Evolutionary conservation across 2,329 filamentous ascomycete genomes (phyloP).

Genomic region (Alternaria conjuncta): DNA sequence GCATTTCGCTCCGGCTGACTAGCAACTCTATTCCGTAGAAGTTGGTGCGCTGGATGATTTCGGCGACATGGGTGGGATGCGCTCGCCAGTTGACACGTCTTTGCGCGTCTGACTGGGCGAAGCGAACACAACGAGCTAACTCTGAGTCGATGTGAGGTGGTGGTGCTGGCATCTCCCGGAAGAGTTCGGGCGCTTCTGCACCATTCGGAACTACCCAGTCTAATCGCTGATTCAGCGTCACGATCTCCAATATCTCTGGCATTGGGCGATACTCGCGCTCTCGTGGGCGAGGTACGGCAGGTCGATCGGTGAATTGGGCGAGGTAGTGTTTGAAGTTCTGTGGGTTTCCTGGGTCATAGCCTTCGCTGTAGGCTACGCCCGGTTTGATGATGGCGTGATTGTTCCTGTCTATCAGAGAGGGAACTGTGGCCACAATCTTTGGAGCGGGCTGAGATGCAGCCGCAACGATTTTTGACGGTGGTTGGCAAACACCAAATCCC

Average conservation of each 20-base stretch:
- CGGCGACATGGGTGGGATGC: slow-evolving; percentile 1
- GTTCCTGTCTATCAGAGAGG: neutral
- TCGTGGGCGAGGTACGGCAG: neutral
- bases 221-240: neutral
- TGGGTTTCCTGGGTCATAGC: neutral
- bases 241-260: neutral
- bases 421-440: neutral
- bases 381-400: neutral
- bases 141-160: neutral
- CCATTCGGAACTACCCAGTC: neutral
- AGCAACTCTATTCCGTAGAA: neutral
- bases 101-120: slow-evolving; percentile 3
- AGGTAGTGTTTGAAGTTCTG: neutral
- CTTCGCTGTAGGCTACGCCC: neutral
- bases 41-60: slow-evolving; percentile 9
- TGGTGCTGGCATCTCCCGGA: neutral
- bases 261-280: neutral
- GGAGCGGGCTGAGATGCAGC: neutral
- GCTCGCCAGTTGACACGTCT: neutral
- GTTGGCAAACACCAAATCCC: too few relatives aligned
- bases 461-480: neutral
- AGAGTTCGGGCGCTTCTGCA: neutral
- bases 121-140: slow-evolving; percentile 11
- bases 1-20: neutral
- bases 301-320: neutral